A percentile compares a stretch with the other conserved stretches of the same genome.
These are phyloP conservation scores for Kluyveromyces siamensis DNA, from an alignment of 805 yeast genomes.

Conservation along the genomic window DNA sequence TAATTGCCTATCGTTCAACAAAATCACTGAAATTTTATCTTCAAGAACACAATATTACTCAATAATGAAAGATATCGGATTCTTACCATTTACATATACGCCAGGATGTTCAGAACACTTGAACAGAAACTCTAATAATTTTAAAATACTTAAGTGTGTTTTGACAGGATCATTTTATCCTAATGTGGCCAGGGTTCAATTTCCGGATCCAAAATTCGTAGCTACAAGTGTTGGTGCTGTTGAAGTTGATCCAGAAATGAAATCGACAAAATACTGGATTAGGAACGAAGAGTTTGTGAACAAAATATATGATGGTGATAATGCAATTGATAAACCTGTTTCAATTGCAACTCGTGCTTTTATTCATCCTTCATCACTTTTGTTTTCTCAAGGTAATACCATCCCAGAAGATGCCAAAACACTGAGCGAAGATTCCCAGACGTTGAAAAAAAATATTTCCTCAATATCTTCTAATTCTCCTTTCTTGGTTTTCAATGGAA, in stretches of 20 bases:
- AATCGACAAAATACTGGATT: slow-evolving; percentile 62
- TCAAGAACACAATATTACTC: slow-evolving; percentile 62
- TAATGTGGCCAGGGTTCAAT: slow-evolving; percentile 67
- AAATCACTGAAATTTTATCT: slow-evolving; percentile 63
- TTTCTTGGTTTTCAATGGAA: slow-evolving; percentile 54
- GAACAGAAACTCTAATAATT: slow-evolving; percentile 45
- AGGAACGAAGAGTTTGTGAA: slow-evolving; percentile 48
- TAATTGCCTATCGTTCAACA: slow-evolving; percentile 51
- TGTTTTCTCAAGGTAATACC: slow-evolving; percentile 42
- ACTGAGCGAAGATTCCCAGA: slow-evolving; percentile 10
- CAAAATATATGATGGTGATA: slow-evolving; percentile 12
- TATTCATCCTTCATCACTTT: slow-evolving; percentile 76
- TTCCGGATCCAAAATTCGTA: slow-evolving; percentile 71
- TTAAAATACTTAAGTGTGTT: slow-evolving; percentile 50
- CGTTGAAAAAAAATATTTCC: slow-evolving; percentile 16
- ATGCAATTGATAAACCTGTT: slow-evolving; percentile 14
- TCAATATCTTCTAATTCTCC: slow-evolving; percentile 36
- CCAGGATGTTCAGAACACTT: slow-evolving; percentile 22
- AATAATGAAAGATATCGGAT: slow-evolving; percentile 69
- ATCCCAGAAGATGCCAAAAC: slow-evolving; percentile 19
- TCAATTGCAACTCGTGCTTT: slow-evolving; percentile 66
- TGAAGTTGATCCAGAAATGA: slow-evolving; percentile 78
- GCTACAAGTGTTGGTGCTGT: slow-evolving; percentile 70
- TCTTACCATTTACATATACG: slow-evolving; percentile 49
- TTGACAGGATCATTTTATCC: slow-evolving; percentile 81